Base-by-base conservation (phyloP, 2,329 filamentous ascomycete species). In the Penicillium sp. region DNA sequence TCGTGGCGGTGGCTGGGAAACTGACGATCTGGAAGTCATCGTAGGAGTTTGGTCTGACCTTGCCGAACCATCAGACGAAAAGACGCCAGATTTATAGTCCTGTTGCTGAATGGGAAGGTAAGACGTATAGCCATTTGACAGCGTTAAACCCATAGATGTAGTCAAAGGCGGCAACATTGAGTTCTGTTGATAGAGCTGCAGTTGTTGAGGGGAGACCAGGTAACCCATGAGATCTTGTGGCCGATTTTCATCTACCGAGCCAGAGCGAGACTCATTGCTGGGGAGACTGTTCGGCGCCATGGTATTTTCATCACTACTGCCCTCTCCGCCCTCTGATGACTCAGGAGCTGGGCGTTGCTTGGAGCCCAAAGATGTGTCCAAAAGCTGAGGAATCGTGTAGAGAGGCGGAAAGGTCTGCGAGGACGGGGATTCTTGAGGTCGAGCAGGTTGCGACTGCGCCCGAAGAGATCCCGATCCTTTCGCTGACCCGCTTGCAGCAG, bases 391-490 rank as follows among this genome's bases (percentile, higher is more conserved):
- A 21, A 70, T 67, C 22, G 69, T 63, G 57, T 73, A 74, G 10
- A 74, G 58, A 13, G 71, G 70, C 9, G 68, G 64, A 53, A 75
- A 70, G 39, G 57, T 68, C 43, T 69, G 71, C 46, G 71, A 61
- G 43, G 60, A 63, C 4, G 68, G 66, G 26, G 75, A 73, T 51
- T 75, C 73, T 19, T 78, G 62, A n/a, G 75, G 67, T 24, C 79
- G 72, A n/a, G 79, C 77, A 52, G 79, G 79, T 56, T 81, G 78
- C n/a, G 79, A 81, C 24, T 81, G 79, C n/a, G 79, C 78, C 53
- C 79, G 70, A 29, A 80, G 59, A 22, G 74, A 77, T 29, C 71
- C 72, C 31, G 74, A 77, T 31, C 71, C 72, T 33, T 73, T 73
- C 3, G 77, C 73, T 21, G 76, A 76, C 9, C 72, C 73, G 53